Evolutionary conservation across 177 flowering plant genomes (phyloP), one percentile per base, ranked within the genome.

Genomic region (Vitis hybrid): DNA sequence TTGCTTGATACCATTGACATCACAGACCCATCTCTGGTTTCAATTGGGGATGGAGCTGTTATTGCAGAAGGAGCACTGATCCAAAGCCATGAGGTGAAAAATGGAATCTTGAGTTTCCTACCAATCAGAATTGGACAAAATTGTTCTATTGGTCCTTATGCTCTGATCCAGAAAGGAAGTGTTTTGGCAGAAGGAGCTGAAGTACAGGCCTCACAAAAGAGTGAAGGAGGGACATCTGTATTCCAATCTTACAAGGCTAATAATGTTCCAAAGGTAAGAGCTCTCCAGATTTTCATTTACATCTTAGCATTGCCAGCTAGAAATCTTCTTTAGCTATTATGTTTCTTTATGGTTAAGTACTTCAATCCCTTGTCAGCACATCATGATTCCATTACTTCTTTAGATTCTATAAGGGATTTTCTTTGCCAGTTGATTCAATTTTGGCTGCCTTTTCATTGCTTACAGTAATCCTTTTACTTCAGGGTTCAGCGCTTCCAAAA

Each of bases 51-150:
- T 79, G 87, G 89, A 63, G 82, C 78, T 13, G 91, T 87, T 57
- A 75, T 91, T 70, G 86, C 93, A 56, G 97, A 91, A 78, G 97
- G 97, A 56, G 90, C 80, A n/a, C 74, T 86, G 76, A 13, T 91
- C 68, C 97, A 89, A 77, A 78, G 93, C 69, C 93, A 91, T 77
- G 92, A 87, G 78, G 91, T 87, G 71, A 87, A 73, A 73, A 86
- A 87, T 83, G 90, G 90, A 68, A 66, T 82, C 31, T 51, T 91
- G 69, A 84, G 89, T 71, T 86, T 91, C 61, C 79, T 29, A 48
- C 86, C 92, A 16, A 81, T 85, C 53, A 86, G 84, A 81, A 87
- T 91, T 56, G 90, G 90, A 29, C 60, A 68, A 55, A 82, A 83
- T 63, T 79, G 82, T 65, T 78, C 80, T 1, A 66, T 91, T 31